Evolutionary conservation across 768 basidiomycete genomes (phyloP), one percentile per base, ranked within the genome.

Genomic region (Calocera cornea): DNA sequence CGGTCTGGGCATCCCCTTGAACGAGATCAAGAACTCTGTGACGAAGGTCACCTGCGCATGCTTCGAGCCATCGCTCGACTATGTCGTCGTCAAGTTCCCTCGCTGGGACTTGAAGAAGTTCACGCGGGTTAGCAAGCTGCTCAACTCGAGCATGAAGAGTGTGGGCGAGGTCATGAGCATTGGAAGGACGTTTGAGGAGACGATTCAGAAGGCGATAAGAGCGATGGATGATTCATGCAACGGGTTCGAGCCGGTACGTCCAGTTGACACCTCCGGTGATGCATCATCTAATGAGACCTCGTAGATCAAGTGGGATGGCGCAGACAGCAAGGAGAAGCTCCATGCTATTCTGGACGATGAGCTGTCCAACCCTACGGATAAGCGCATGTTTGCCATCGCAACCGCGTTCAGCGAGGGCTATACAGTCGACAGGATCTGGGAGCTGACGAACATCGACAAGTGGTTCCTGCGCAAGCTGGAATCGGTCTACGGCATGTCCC

Each of bases 121-220:
- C 80, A 92, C 73, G 73, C 86, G 95, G 54, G 95, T 99, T 73
- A 94, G 91, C 75, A 85, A 89, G 68, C 81, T 90, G 41, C 80
- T 99, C 64, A 92, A 92, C 77, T 92, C 89, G 72, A 92, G 90
- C 78, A 98, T 99, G 95, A 98, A 98, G 83, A 93, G 90, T 72
- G 95, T 99, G 8, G 95, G 95, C 31, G 95, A 99, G 78, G 95
- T 99, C 67, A 99, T 99, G 97, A 92, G 91, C 72, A 98, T 99
- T 71, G 95, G 95, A 16, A 82, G 95, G 72, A 97, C 94, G 2
- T 99, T 99, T 74, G 95, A 98, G 76, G 95, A 99, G 81, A 97
- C 95, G 0, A 88, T 98, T 67, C 95, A 98, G 77, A 98, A 99
- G 79, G 97, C 95, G 2, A 95, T 98, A 69, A 82, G 95, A 36